Evolutionary conservation across 176 grass and related monocot species (phyloP).

Genomic region (Oryza meridionalis): DNA sequence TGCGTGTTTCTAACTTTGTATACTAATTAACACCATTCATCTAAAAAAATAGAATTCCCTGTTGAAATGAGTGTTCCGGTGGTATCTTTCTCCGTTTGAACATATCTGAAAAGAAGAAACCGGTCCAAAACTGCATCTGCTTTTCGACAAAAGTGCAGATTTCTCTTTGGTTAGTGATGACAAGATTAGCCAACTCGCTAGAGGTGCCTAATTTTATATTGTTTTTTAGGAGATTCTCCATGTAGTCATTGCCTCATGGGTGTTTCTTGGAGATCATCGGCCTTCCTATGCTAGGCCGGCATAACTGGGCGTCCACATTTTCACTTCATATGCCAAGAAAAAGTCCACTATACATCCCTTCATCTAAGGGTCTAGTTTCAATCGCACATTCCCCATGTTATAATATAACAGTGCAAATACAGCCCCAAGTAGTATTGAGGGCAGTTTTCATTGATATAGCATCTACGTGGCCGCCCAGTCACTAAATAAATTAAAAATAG

Average conservation of each 20-base stretch:
- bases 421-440: no score
- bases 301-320: neutral
- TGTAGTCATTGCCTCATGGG: neutral
- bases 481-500: no score
- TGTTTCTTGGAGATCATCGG: neutral
- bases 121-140: neutral
- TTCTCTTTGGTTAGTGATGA: neutral
- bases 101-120: neutral
- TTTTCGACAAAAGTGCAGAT: neutral
- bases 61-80: neutral
- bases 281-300: neutral
- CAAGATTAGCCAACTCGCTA: neutral
- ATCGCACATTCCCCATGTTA: no score
- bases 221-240: neutral
- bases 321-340: no score
- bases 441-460: no score
- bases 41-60: conserved; percentile 13
- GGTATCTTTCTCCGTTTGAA: neutral
- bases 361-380: no score
- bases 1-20: neutral
- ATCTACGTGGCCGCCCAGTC: no score
- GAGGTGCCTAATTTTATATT: neutral
- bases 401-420: no score
- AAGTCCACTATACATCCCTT: neutral
- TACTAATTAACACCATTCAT: neutral